phyloP scores from a whole-genome alignment of 805 yeast genomes.

The Zygoascus tannicola region DNA sequence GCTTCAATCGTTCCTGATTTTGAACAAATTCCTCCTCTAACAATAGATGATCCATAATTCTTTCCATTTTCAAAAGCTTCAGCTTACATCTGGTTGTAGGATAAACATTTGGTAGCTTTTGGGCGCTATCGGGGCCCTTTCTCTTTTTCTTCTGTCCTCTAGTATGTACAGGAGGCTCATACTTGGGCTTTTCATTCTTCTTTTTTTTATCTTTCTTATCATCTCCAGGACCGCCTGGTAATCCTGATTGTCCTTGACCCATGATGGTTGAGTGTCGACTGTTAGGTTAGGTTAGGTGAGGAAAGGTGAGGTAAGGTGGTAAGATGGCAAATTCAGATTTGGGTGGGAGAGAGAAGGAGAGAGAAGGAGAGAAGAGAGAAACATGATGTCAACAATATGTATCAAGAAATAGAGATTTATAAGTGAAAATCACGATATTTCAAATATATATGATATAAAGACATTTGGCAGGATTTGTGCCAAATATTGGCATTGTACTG shows the following conservation, averaged over 20 bases:
- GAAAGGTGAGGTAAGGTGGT: background rate
- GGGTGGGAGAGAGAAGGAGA: no score
- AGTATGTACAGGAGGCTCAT: conserved; percentile 96
- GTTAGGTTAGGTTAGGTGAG: background rate
- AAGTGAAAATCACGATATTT: no score
- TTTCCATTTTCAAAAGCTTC: conserved; percentile 82
- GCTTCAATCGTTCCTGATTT: conserved; percentile 89
- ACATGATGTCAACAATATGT: no score
- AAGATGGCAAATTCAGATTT: background rate
- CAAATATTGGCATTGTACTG: no score
- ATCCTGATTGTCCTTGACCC: conserved; percentile 30
- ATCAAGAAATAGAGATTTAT: no score
- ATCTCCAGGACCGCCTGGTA: conserved; percentile 25
- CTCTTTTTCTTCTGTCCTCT: conserved; percentile 82
- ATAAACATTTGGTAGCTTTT: conserved; percentile 74
- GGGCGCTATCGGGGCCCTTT: conserved; percentile 82
- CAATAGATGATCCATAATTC: conserved; percentile 91
- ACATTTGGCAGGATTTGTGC: no score
- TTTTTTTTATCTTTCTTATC: conserved; percentile 23
- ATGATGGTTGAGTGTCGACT: background rate
- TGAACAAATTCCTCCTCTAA: conserved; percentile 94
- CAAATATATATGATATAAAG: no score
- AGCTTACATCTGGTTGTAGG: conserved; percentile 93
- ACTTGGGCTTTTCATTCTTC: conserved; percentile 50
- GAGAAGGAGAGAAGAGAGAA: background rate